phyloP scores from a whole-genome alignment of 2,329 filamentous ascomycete species.

The Sporothrix curviconia region DNA sequence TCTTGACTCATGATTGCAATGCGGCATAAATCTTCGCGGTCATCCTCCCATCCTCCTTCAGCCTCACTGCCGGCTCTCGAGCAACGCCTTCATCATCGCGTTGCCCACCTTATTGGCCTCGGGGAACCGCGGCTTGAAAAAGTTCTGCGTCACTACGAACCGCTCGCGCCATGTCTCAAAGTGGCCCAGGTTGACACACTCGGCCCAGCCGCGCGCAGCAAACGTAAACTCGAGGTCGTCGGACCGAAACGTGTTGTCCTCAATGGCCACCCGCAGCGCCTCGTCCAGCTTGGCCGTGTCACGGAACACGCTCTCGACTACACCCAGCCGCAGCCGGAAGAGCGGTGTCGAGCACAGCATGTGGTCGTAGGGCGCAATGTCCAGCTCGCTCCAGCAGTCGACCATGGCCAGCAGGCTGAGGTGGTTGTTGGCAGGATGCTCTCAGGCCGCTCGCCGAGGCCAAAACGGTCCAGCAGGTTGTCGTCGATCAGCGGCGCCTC shows the following conservation, averaged over 20 bases:
- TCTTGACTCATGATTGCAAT: neutral
- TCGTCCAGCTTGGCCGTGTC: conserved; percentile 75
- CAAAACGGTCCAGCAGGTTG: conserved; percentile 81
- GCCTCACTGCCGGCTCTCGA: conserved; percentile 53
- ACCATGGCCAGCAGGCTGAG: conserved; percentile 92
- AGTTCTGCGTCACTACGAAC: conserved; percentile 82
- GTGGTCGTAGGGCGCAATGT: conserved; percentile 95
- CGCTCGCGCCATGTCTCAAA: conserved; percentile 90
- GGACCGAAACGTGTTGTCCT: conserved; percentile 85
- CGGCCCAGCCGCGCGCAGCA: conserved; percentile 90
- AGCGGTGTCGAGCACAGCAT: conserved; percentile 99
- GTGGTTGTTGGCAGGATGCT: conserved; percentile 72
- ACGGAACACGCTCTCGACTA: conserved; percentile 93
- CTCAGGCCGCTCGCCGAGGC: conserved; percentile 58
- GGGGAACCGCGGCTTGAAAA: conserved; percentile 84
- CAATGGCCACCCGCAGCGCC: conserved; percentile 75
- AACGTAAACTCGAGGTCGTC: conserved; percentile 98
- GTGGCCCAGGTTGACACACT: conserved; percentile 83
- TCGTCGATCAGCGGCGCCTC: conserved; percentile 69
- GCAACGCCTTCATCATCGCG: conserved; percentile 93
- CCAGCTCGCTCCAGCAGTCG: conserved; percentile 92
- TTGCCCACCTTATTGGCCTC: conserved; percentile 86
- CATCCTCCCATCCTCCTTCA: neutral
- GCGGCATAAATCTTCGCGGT: neutral
- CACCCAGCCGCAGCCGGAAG: conserved; percentile 92